Evolutionary conservation across 2,329 filamentous ascomycete genomes (phyloP).

Genomic region (Myriangium duriaei): DNA sequence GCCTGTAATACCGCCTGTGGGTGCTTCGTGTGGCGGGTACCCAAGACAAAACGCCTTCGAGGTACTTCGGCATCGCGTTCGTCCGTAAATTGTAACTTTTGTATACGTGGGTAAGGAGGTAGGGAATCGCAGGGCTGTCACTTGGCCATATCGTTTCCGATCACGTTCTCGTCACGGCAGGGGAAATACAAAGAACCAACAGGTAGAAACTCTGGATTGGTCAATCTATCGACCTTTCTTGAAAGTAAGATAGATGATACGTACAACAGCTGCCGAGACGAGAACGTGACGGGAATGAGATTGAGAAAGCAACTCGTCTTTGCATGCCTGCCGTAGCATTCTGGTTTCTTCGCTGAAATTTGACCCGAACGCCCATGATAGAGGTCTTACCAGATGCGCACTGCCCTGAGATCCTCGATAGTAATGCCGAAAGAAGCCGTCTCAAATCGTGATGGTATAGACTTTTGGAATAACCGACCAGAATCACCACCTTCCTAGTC

Average conservation of each 20-base stretch:
- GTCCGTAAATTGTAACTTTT: no score
- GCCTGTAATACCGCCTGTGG: no score
- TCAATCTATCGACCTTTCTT: slow-evolving; percentile 15
- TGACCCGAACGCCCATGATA: background rate
- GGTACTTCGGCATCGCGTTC: no score
- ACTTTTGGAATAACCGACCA: no score
- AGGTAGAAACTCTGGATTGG: slow-evolving; percentile 13
- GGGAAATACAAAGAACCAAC: slow-evolving; percentile 5
- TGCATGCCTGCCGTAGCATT: no score
- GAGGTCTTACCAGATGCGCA: background rate
- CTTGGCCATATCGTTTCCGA: no score
- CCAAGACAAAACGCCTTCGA: no score
- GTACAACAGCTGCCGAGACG: slow-evolving; percentile 12
- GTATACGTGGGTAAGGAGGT: no score
- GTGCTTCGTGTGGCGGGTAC: no score
- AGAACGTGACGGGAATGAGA: slow-evolving; percentile 9
- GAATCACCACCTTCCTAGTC: slow-evolving; percentile 47
- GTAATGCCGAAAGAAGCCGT: background rate
- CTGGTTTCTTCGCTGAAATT: background rate
- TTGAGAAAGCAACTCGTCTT: no score
- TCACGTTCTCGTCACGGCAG: slow-evolving; percentile 10
- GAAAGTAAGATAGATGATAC: slow-evolving; percentile 13
- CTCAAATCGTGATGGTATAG: background rate
- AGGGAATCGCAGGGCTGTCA: no score
- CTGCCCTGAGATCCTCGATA: background rate